Evolutionary conservation across 768 basidiomycete genomes (phyloP).

Genomic region (Podaxis pistillaris): DNA sequence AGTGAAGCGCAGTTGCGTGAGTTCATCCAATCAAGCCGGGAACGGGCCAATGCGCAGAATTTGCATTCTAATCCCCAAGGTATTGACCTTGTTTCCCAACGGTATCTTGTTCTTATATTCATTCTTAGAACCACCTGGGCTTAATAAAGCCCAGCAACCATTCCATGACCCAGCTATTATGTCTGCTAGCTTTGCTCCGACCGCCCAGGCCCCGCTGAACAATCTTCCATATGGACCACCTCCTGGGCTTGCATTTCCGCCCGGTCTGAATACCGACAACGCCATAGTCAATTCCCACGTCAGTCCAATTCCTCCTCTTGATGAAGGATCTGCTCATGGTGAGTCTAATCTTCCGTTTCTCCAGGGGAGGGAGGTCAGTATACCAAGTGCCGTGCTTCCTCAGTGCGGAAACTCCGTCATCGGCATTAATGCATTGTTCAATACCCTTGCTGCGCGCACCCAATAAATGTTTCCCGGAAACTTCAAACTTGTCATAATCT

Average conservation of each 20-base stretch:
- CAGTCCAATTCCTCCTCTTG: constrained; percentile 22
- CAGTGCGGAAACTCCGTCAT: constrained; percentile 82
- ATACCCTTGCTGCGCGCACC: constrained; percentile 32
- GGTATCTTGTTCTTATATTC: background rate
- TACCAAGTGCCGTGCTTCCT: constrained; percentile 87
- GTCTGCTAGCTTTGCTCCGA: constrained; percentile 63
- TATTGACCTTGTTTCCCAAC: background rate
- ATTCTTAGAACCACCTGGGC: constrained; percentile 16
- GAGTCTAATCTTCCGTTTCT: constrained; percentile 54
- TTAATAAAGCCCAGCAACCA: constrained; percentile 34
- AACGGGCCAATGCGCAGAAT: constrained; percentile 35
- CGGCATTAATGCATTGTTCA: constrained; percentile 58
- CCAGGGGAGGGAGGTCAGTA: constrained; percentile 83
- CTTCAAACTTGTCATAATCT: constrained; percentile 25
- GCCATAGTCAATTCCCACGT: constrained; percentile 20
- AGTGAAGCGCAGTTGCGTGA: constrained; percentile 79
- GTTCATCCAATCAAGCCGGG: constrained; percentile 70
- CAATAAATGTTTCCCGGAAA: constrained; percentile 28
- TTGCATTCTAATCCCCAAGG: constrained; percentile 10
- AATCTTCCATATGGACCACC: constrained; percentile 56
- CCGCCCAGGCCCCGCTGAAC: constrained; percentile 30
- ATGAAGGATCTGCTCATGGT: constrained; percentile 50
- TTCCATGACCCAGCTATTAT: constrained; percentile 81
- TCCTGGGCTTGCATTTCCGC: constrained; percentile 58
- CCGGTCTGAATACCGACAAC: constrained; percentile 26